Conservation (phyloP, 805 yeast genomes). For the Groenewaldozyma salmanticensis region DNA sequence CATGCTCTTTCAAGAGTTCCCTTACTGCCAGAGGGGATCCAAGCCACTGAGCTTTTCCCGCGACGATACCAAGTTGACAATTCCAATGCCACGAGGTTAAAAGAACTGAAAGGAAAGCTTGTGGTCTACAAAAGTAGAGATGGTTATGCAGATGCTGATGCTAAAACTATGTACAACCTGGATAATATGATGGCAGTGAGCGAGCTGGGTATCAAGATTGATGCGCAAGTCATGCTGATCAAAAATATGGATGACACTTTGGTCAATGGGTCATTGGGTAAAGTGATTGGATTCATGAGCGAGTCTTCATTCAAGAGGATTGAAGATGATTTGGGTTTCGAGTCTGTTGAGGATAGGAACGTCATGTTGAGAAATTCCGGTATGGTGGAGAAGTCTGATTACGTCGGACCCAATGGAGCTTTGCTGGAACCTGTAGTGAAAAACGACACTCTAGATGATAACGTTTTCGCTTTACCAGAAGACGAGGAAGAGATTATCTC, state of each 20-base stretch:
- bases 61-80: constrained; percentile 75
- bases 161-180: constrained; percentile 34
- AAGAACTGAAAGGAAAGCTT: constrained; percentile 38
- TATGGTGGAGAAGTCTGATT: constrained; percentile 6
- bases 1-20: constrained; percentile 45
- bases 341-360: constrained; percentile 4
- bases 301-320: constrained; percentile 17
- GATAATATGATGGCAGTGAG: constrained; percentile 62
- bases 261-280: constrained; percentile 90
- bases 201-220: constrained; percentile 54
- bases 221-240: constrained; percentile 92
- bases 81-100: constrained; percentile 53
- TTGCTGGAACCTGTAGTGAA: neutral
- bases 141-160: constrained; percentile 20
- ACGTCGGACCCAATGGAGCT: neutral
- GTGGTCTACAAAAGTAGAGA: constrained; percentile 41
- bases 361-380: constrained; percentile 10
- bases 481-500: constrained; percentile 11
- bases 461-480: constrained; percentile 12
- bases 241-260: constrained; percentile 66
- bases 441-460: constrained; percentile 6
- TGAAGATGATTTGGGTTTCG: constrained; percentile 6
- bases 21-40: constrained; percentile 59
- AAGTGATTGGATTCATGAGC: constrained; percentile 46
- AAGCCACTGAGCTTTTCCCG: constrained; percentile 83